Evolutionary conservation across 2,329 filamentous ascomycete species (phyloP).

Genomic region (Decorospora gaudefroyi): DNA sequence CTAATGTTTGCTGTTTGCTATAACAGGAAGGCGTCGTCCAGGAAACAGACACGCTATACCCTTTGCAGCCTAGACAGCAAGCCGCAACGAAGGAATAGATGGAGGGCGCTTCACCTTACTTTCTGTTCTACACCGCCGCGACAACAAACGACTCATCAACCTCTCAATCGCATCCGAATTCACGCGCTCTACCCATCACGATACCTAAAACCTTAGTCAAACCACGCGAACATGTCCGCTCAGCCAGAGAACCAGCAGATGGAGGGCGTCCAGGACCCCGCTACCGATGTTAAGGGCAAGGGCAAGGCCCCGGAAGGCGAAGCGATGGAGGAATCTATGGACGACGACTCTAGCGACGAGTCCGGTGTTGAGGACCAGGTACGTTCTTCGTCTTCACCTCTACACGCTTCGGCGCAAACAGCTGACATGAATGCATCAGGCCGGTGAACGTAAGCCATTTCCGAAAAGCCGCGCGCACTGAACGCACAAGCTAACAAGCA

Average conservation of each 20-base stretch:
- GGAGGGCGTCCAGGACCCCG: slow-evolving; percentile 49
- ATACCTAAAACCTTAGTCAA: slow-evolving; percentile 3
- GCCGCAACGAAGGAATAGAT: slow-evolving; percentile 18
- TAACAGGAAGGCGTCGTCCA: slow-evolving; percentile 15
- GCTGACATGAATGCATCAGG: slow-evolving; percentile 37
- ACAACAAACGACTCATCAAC: slow-evolving; percentile 26
- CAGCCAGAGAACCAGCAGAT: slow-evolving; percentile 44
- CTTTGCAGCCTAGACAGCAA: slow-evolving; percentile 7
- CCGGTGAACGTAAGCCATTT: slow-evolving; percentile 43
- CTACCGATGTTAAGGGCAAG: slow-evolving; percentile 74
- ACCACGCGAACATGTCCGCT: slow-evolving; percentile 38
- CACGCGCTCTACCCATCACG: slow-evolving; percentile 1
- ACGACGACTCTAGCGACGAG: slow-evolving; percentile 70
- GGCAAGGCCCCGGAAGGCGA: slow-evolving; percentile 72
- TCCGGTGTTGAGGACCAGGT: slow-evolving; percentile 65
- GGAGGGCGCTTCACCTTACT: slow-evolving; percentile 28
- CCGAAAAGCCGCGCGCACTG: slow-evolving; percentile 14
- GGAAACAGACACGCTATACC: slow-evolving; percentile 8
- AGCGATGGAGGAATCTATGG: slow-evolving; percentile 73
- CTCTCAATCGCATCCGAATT: slow-evolving; percentile 18
- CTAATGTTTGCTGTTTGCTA: slow-evolving; percentile 23
- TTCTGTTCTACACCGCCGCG: slow-evolving; percentile 27
- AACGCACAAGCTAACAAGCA: slow-evolving; percentile 24
- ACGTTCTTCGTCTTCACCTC: slow-evolving; percentile 37
- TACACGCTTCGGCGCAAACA: slow-evolving; percentile 17